Percentiles rank a stretch among this genome's conserved stretches.
phyloP scores from a whole-genome alignment of 306 rosid species.

The Aeschynomene evenia region DNA sequence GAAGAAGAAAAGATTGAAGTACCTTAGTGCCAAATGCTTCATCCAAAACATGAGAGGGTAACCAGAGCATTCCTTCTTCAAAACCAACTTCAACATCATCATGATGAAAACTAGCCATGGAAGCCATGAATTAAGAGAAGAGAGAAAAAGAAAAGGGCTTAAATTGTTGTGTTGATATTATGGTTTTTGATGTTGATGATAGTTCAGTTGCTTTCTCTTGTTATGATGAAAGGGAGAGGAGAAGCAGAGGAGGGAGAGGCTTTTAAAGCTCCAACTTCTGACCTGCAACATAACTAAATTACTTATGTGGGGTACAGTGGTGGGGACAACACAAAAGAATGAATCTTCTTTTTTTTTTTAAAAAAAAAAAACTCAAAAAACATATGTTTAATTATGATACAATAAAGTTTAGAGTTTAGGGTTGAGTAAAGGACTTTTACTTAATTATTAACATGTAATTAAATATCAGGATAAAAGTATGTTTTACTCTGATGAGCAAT shows the following conservation, averaged over 20 bases:
- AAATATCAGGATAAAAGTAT: too few relatives aligned
- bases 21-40: constrained; percentile 51
- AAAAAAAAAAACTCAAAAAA: not conserved
- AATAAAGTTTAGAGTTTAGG: too few relatives aligned
- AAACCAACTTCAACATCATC: constrained; percentile 45
- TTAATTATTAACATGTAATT: too few relatives aligned
- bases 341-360: too few relatives aligned
- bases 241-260: constrained; percentile 30
- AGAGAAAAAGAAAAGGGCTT: not conserved
- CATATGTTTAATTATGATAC: too few relatives aligned
- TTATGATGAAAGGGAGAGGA: constrained; percentile 30
- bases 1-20: too few relatives aligned
- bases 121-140: not conserved
- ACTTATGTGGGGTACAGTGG: constrained; percentile 26
- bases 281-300: constrained; percentile 59
- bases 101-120: constrained; percentile 46
- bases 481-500: too few relatives aligned
- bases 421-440: too few relatives aligned
- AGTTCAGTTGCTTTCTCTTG: constrained; percentile 18
- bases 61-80: constrained; percentile 63
- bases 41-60: constrained; percentile 55
- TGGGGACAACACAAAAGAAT: not conserved
- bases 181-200: not conserved
- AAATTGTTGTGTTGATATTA: not conserved
- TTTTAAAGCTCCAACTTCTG: constrained; percentile 58